These are phyloP conservation scores for Ophiostoma pallidulum DNA, from an alignment of 2,329 filamentous ascomycete species.

Conservation along the genomic window DNA sequence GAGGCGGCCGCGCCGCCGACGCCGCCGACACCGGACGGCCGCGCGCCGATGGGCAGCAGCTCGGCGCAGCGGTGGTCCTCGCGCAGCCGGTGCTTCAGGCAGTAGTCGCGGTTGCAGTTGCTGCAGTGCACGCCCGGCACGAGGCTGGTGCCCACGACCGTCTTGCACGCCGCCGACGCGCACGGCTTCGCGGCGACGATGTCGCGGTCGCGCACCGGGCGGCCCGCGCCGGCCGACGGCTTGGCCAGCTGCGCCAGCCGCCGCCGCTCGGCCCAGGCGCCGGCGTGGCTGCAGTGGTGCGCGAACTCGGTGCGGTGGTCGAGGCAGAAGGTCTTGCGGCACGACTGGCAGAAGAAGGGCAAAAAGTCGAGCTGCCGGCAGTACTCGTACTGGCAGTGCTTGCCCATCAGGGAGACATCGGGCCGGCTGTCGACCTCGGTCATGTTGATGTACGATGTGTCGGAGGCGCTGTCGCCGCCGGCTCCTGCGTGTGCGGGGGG, in stretches of 20 bases:
- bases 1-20: neutral
- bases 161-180: constrained; percentile 57
- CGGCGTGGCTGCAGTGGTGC: constrained; percentile 57
- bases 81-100: constrained; percentile 63
- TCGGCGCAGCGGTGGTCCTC: constrained; percentile 82
- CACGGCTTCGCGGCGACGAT: constrained; percentile 56
- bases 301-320: constrained; percentile 83
- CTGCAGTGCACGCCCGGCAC: constrained; percentile 62
- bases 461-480: constrained; percentile 23
- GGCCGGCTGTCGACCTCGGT: constrained; percentile 40
- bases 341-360: constrained; percentile 88
- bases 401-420: constrained; percentile 71
- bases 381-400: constrained; percentile 82
- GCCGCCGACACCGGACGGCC: too few species aligned
- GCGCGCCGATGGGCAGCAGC: constrained; percentile 50
- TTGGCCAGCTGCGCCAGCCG: constrained; percentile 45
- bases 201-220: constrained; percentile 46
- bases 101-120: constrained; percentile 64
- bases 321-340: constrained; percentile 75
- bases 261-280: constrained; percentile 52
- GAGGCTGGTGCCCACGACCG: constrained; percentile 57
- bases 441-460: constrained; percentile 61
- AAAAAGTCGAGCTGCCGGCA: constrained; percentile 95
- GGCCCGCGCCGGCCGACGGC: constrained; percentile 45
- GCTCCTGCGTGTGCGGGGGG: constrained; percentile 19